A percentile compares a stretch with the other conserved stretches of the same genome.
Evolutionary conservation across 2,329 filamentous ascomycete species (phyloP).

Genomic region (Scedosporium aurantiacum): DNA sequence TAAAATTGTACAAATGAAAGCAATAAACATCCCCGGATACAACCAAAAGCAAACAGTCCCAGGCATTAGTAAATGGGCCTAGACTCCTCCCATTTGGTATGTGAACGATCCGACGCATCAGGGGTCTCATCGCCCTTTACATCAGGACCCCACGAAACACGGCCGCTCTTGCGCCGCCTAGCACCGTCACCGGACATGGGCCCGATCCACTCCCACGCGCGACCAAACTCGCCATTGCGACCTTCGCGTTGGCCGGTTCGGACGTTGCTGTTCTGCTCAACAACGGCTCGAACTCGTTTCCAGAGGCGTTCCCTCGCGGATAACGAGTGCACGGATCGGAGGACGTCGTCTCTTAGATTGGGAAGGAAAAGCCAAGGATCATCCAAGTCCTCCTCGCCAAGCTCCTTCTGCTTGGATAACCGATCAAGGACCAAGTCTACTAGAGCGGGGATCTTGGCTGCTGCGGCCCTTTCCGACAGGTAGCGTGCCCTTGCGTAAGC

Average conservation of each 20-base stretch:
- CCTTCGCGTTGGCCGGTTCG: slow-evolving; percentile 61
- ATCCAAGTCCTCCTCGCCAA: slow-evolving; percentile 56
- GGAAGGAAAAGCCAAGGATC: slow-evolving; percentile 79
- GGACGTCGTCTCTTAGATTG: slow-evolving; percentile 82
- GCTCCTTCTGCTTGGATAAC: slow-evolving; percentile 70
- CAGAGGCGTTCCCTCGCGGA: slow-evolving; percentile 70
- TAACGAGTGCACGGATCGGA: slow-evolving; percentile 70
- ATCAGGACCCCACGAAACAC: slow-evolving; percentile 35
- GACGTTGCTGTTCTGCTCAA: slow-evolving; percentile 91
- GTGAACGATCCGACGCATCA: slow-evolving; percentile 9
- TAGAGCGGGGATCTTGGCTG: slow-evolving; percentile 66
- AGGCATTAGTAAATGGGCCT: slow-evolving; percentile 28
- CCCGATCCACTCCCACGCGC: slow-evolving; percentile 62
- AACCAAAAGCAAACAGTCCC: slow-evolving; percentile 1
- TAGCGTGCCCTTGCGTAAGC: slow-evolving; percentile 57
- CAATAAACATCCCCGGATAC: slow-evolving; percentile 5
- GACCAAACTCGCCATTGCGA: slow-evolving; percentile 51
- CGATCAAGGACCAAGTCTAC: slow-evolving; percentile 78
- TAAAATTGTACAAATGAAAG: slow-evolving; percentile 8
- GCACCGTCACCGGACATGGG: slow-evolving; percentile 35
- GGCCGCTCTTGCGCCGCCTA: slow-evolving; percentile 38
- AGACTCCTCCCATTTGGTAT: slow-evolving; percentile 29
- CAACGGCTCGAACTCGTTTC: slow-evolving; percentile 69
- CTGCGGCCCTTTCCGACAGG: slow-evolving; percentile 50
- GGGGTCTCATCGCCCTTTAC: slow-evolving; percentile 21